These are phyloP conservation scores for Kwoniella heveanensis DNA, from an alignment of 768 basidiomycete genomes.

Conservation along the genomic window DNA sequence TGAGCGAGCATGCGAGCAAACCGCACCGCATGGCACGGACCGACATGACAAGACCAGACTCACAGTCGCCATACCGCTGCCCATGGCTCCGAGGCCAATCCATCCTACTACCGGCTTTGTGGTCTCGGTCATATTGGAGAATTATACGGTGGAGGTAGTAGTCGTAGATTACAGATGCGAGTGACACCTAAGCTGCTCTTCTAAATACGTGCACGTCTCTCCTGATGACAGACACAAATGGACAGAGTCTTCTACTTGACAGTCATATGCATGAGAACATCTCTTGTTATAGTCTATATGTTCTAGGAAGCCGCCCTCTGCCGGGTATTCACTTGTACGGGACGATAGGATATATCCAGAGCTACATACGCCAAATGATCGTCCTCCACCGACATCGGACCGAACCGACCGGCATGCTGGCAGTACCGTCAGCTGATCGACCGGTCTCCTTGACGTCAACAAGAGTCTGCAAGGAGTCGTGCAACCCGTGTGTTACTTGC, in stretches of 20 bases:
- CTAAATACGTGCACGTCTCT: too few species aligned
- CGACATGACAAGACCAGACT: not conserved
- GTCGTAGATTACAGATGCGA: too few species aligned
- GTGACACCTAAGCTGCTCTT: too few species aligned
- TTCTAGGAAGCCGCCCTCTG: not conserved
- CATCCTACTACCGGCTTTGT: conserved; percentile 22
- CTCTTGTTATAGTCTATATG: not conserved
- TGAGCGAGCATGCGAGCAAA: not conserved
- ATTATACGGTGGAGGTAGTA: not conserved
- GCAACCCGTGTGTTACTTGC: too few species aligned
- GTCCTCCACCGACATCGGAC: conserved; percentile 16
- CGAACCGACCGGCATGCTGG: conserved; percentile 14
- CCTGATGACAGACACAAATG: too few species aligned
- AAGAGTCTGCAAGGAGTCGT: too few species aligned
- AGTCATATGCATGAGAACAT: not conserved
- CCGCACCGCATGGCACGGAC: not conserved
- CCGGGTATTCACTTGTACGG: not conserved
- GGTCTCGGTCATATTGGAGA: not conserved
- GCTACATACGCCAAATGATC: too few species aligned
- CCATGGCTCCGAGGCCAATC: conserved; percentile 53
- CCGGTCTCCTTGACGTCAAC: too few species aligned
- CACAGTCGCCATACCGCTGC: conserved; percentile 45
- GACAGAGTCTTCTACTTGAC: too few species aligned
- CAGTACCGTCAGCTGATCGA: too few species aligned
- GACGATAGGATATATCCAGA: not conserved